Percentiles rank a stretch among this genome's conserved stretches.
Evolutionary conservation across 2,329 filamentous ascomycete genomes (phyloP).

Genomic region (Colletotrichum ledebouriae): DNA sequence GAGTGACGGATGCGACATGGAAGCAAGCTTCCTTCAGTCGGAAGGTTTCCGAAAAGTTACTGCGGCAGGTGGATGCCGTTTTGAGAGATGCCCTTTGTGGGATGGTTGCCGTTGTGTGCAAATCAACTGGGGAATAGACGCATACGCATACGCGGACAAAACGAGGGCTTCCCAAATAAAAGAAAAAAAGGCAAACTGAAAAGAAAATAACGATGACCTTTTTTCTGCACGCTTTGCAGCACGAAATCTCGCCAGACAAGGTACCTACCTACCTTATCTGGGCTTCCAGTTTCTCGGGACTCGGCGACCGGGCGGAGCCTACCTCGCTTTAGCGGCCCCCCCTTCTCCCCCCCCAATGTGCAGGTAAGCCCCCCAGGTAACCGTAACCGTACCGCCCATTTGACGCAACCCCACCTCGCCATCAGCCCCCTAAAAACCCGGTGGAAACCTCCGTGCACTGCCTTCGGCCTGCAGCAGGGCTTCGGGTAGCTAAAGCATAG

Average conservation of each 20-base stretch:
- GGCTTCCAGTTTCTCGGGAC: slow-evolving; percentile 40
- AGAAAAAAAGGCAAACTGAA: too few relatives aligned
- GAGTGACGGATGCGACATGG: neutral
- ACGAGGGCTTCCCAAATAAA: too few relatives aligned
- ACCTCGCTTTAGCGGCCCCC: slow-evolving; percentile 5
- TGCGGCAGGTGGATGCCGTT: slow-evolving; percentile 4
- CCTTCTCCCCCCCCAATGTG: neutral
- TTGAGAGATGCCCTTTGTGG: neutral
- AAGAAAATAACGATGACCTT: neutral
- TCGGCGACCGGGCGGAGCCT: slow-evolving; percentile 34
- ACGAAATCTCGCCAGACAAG: neutral
- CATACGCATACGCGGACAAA: too few relatives aligned
- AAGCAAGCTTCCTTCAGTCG: neutral
- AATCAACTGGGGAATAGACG: too few relatives aligned
- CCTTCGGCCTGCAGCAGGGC: slow-evolving; percentile 13
- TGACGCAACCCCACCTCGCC: neutral
- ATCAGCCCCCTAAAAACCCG: slow-evolving; percentile 13
- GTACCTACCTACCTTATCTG: neutral
- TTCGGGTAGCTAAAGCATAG: neutral
- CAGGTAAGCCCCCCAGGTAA: too few relatives aligned
- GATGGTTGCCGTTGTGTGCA: neutral
- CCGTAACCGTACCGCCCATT: neutral
- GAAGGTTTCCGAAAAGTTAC: slow-evolving; percentile 19
- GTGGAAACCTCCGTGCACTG: slow-evolving; percentile 24
- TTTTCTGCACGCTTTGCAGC: neutral